Conservation (phyloP, 2,329 filamentous ascomycete species). For the Diaporthe humulicola region DNA sequence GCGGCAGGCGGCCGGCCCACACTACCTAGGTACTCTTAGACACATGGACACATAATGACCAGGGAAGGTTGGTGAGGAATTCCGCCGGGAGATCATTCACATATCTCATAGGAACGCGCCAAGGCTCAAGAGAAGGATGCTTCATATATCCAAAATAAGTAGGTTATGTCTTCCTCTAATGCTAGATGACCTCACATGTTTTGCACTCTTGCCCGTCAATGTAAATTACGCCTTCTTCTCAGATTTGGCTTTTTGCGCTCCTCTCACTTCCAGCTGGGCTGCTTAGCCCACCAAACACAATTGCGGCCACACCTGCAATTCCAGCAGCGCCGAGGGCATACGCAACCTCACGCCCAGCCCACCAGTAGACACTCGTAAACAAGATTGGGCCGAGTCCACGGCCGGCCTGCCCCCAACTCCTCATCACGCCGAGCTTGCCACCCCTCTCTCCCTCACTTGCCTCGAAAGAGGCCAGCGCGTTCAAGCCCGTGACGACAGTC, state of each 20-base stretch:
- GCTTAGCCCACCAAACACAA: constrained; percentile 81
- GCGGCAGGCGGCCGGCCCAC: not conserved
- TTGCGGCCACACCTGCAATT: constrained; percentile 79
- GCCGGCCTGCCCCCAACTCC: constrained; percentile 87
- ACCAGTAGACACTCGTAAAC: constrained; percentile 98
- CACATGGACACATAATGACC: not conserved
- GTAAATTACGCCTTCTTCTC: constrained; percentile 40
- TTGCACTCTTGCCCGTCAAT: not conserved
- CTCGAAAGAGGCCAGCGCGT: constrained; percentile 92
- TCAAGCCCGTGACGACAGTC: constrained; percentile 94
- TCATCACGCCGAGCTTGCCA: constrained; percentile 85
- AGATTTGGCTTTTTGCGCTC: constrained; percentile 38
- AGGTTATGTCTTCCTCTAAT: not conserved
- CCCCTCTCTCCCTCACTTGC: constrained; percentile 85
- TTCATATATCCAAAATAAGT: not conserved
- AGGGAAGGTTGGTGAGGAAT: not conserved
- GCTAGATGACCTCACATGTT: not conserved
- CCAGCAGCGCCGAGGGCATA: constrained; percentile 86
- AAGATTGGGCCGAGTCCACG: constrained; percentile 87
- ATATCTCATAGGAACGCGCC: not conserved
- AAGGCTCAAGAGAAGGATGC: not conserved
- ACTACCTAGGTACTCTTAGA: not conserved
- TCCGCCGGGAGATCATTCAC: too few relatives aligned
- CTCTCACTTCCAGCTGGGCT: constrained; percentile 63
- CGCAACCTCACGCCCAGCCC: constrained; percentile 89